These are phyloP conservation scores for Poa annua DNA, from an alignment of 176 grass and related monocot species.

Conservation along the genomic window DNA sequence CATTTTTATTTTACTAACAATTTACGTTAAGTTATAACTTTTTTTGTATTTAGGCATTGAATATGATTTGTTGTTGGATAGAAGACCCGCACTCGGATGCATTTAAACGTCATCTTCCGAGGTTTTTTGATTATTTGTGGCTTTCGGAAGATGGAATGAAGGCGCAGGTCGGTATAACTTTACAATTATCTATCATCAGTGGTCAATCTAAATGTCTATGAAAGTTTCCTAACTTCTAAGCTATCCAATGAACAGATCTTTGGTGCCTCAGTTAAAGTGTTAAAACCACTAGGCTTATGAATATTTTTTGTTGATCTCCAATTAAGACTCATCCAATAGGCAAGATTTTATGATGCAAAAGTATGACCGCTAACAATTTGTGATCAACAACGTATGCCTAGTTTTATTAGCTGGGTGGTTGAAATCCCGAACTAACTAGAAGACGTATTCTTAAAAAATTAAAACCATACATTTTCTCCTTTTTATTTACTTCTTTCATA, in stretches of 20 bases:
- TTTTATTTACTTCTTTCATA: no score
- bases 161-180: slow-evolving; percentile 33
- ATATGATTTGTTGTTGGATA: neutral
- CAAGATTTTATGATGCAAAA: neutral
- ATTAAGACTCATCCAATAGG: neutral
- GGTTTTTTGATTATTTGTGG: slow-evolving; percentile 27
- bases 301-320: neutral
- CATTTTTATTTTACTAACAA: no score
- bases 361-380: no score
- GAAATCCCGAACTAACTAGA: no score
- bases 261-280: no score
- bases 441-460: neutral
- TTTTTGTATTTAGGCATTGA: no score
- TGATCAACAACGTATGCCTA: no score
- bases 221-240: neutral
- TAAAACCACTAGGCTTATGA: neutral
- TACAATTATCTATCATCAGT: neutral
- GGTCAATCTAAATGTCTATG: neutral
- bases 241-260: no score
- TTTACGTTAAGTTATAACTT: no score
- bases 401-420: no score
- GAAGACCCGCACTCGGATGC: slow-evolving; percentile 45
- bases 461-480: neutral
- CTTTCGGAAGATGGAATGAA: slow-evolving; percentile 71
- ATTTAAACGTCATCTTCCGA: slow-evolving; percentile 43